Evolutionary conservation across 202 grass and related monocot genomes (phyloP).

Genomic region (Setaria viridis): DNA sequence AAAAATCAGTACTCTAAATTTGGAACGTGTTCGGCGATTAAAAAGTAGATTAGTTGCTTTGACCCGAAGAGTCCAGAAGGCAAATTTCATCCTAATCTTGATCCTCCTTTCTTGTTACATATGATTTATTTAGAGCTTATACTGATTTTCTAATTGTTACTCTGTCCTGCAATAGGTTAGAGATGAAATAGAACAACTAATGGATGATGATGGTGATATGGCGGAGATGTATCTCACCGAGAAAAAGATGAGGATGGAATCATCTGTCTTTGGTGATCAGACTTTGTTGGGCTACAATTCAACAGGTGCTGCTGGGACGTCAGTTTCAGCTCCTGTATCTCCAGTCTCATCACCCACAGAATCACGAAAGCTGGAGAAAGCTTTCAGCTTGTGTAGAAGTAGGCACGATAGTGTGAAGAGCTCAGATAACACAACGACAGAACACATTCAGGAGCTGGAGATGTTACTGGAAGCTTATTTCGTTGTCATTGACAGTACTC

Average conservation of each 20-base stretch:
- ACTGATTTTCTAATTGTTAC: conserved; percentile 9
- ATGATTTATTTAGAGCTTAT: conserved; percentile 14
- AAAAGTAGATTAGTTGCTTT: conserved; percentile 96
- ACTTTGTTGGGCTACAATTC: conserved; percentile 65
- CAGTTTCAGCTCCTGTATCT: conserved; percentile 89
- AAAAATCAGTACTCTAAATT: conserved; percentile 97
- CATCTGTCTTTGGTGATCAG: conserved; percentile 84
- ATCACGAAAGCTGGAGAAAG: conserved; percentile 79
- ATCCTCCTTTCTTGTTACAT: neutral
- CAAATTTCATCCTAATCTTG: conserved; percentile 34
- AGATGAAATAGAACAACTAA: conserved; percentile 97
- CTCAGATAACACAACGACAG: conserved; percentile 70
- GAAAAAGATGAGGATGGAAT: conserved; percentile 80
- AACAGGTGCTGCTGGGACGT: conserved; percentile 55
- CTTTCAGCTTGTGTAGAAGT: conserved; percentile 86
- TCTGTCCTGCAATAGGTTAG: conserved; percentile 67
- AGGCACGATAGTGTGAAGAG: conserved; percentile 85
- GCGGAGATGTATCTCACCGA: conserved; percentile 99
- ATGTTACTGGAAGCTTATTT: conserved; percentile 99
- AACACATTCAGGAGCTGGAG: conserved; percentile 91
- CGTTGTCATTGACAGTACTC: conserved; percentile 88
- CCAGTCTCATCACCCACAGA: conserved; percentile 84
- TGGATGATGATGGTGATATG: conserved; percentile 99
- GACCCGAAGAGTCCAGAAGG: conserved; percentile 97
- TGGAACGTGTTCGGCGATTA: conserved; percentile 87